Base-by-base conservation (phyloP, 768 basidiomycete species). In the Multifurca ochricompacta region DNA sequence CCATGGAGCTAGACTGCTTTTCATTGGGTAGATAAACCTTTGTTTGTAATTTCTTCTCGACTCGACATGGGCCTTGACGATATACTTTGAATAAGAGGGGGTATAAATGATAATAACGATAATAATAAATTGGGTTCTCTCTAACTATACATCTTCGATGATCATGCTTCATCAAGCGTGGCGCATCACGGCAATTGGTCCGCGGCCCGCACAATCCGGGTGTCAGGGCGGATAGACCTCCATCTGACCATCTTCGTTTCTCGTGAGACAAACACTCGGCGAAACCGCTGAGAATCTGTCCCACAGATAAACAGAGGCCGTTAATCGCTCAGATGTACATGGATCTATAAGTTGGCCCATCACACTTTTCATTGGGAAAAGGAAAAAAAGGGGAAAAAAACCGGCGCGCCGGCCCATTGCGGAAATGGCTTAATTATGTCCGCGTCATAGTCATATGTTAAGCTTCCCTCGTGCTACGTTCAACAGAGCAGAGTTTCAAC, bases 11-110 rank as follows among this genome's bases (percentile, higher is more conserved):
- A 28, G 31, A 30, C 30, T 14, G 42, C 16, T 56, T 51, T 56
- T 51, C 52, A 53, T 53, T 53, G 52, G 52, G 19, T 53, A 43
- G 52, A 53, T 53, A 53, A 53, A 53, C 52, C 18, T 53, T 46
- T 36, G 30, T 32, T n/a, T n/a, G n/a, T n/a, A n/a, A 7, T 39
- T 28, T 34, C 37, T 23, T 56, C 45, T n/a, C n/a, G n/a, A n/a
- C 54, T 32, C 31, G 43, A 56, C 51, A 51, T 32, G 47, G 23
- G 28, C 41, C 35, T 27, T 34, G 31, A 19, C 54, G 36, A 46
- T 45, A 39, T n/a, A 46, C 49, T 39, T 51, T 19, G 35, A 49
- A 55, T 32, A 36, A 44, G 40, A 34, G 40, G 25, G 13, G 10
- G 30, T 16, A 6, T 42, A 23, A 16, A n/a, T 46, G 14, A 7